Conservation (phyloP, 805 yeast species). For the Myxozyma melibiosi region DNA sequence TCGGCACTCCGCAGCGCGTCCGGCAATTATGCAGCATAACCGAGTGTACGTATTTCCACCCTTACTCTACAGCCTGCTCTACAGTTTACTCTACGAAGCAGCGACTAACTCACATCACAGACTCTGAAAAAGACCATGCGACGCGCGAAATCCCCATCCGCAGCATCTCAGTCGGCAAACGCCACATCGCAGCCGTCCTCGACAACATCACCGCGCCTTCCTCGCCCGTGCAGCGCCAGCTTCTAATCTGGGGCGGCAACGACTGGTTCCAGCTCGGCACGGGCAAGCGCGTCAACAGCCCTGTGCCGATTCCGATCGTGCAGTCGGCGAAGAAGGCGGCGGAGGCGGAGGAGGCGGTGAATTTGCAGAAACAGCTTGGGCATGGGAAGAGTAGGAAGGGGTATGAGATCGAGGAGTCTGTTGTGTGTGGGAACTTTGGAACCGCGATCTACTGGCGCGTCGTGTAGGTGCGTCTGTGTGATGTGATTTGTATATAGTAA, state of each 20-base stretch:
- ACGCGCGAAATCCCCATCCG: conserved; percentile 53
- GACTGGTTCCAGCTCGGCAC: conserved; percentile 82
- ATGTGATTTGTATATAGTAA: too few species aligned
- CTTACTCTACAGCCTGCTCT: not conserved
- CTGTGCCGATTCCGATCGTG: not conserved
- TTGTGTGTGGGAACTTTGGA: conserved; percentile 26
- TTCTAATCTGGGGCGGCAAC: conserved; percentile 73
- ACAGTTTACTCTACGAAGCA: too few species aligned
- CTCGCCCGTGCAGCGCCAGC: conserved; percentile 14
- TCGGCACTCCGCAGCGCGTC: conserved; percentile 64
- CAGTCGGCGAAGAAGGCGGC: not conserved
- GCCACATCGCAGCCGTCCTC: conserved; percentile 65
- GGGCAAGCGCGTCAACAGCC: conserved; percentile 63
- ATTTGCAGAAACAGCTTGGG: conserved; percentile 2
- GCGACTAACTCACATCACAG: not conserved
- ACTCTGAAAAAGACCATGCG: conserved; percentile 49
- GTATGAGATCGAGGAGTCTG: conserved; percentile 11
- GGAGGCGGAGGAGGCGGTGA: not conserved
- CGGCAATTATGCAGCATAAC: conserved; percentile 46
- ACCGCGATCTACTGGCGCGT: conserved; percentile 31
- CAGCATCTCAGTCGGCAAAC: conserved; percentile 61
- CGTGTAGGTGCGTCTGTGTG: not conserved
- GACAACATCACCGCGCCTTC: conserved; percentile 46
- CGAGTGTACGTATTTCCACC: conserved; percentile 35
- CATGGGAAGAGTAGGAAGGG: conserved; percentile 5